Evolutionary conservation across 208 protist species (phyloP), one percentile per base, ranked within the genome.

Genomic region (Leishmania gerbilli): DNA sequence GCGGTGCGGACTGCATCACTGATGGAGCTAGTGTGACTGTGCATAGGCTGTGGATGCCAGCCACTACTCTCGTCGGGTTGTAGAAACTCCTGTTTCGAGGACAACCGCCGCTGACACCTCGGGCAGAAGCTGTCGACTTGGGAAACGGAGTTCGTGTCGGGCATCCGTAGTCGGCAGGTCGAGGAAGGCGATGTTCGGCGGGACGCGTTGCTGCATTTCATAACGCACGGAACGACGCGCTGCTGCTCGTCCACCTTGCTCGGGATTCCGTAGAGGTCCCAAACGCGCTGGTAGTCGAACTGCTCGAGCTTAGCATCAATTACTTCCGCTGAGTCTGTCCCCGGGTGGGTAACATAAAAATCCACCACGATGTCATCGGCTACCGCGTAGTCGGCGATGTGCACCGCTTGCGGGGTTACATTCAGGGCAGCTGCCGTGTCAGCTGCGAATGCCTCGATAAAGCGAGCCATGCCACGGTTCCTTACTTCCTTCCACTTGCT

Each of bases 281-380:
- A 95, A 58, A 93, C 91, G 49, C 79, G 77, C 8, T 76, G 82
- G 64, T 89, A 93, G 60, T 88, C 81, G 42, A 87, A 86, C 21
- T 17, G 34, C n/a, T 86, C 83, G 64, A 95, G 76, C 81, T 84
- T 74, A 5, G 79, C 37, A 45, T 95, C 89, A 53, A 93, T 87
- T 7, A 80, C 77, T 2, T 58, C 74, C 67, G 89, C 87, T 27
- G 83, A 84, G 15, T 88, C 51, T 19, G 64, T 72, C 45, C 1
- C 68, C 17, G 76, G 68, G 69, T 95, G 89, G 6, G 87, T 87
- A 21, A 90, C 87, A 71, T 90, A 88, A 68, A 95, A 95, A 71
- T 89, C 88, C 40, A 93, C 80, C 2, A 93, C 84, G 67, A 93
- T 88, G 55, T 89, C 88, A 55, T 92, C 84, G 11, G 75, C 82